Conservation (phyloP, 345 rosid genomes). For the Eucalyptus viminalis region DNA sequence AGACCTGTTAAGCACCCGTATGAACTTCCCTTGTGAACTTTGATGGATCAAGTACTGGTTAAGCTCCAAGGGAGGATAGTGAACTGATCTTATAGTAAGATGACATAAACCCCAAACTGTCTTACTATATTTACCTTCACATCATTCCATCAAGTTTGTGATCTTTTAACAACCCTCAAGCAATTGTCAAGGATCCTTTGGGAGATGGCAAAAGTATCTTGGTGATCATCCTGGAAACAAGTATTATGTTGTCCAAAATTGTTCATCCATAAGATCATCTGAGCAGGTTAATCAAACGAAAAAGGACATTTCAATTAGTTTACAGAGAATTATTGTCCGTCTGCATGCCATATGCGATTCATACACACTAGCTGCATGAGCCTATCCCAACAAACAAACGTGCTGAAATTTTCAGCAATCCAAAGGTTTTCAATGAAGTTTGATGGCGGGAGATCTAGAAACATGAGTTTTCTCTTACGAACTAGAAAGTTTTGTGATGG, state of each 20-base stretch:
- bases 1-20: constrained; percentile 80
- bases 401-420: constrained; percentile 58
- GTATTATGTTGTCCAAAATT: not conserved
- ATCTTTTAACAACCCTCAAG: constrained; percentile 54
- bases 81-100: constrained; percentile 94
- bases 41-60: constrained; percentile 94
- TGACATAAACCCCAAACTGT: not conserved
- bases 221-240: constrained; percentile 23
- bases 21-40: constrained; percentile 90
- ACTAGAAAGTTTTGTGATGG: not conserved
- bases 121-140: not conserved
- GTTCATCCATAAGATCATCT: not conserved
- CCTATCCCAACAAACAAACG: constrained; percentile 94
- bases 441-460: constrained; percentile 38
- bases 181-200: constrained; percentile 88
- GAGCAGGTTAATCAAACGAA: not conserved
- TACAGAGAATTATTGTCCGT: not conserved
- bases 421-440: constrained; percentile 49
- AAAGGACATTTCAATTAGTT: not conserved
- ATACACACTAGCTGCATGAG: constrained; percentile 75
- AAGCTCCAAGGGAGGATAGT: constrained; percentile 88
- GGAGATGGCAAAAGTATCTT: constrained; percentile 85
- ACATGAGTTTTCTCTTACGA: not conserved
- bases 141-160: not conserved
- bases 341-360: constrained; percentile 70